phyloP scores from a whole-genome alignment of 352 stramenopile genomes.

The Pythium chondricola region DNA sequence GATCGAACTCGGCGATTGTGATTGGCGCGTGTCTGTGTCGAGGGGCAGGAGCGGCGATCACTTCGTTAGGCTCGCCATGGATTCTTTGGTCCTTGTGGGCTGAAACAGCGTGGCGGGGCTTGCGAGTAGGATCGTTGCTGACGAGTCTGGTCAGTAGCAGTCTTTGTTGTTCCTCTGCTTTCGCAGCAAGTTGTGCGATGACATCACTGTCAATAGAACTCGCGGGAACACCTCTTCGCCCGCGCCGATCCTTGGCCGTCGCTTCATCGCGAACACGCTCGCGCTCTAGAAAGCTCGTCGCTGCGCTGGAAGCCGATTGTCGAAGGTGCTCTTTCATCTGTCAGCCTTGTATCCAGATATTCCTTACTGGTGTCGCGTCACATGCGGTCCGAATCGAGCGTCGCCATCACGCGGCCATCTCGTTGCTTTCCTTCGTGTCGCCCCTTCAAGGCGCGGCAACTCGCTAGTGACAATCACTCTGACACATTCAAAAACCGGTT shows the following conservation, averaged over 20 bases:
- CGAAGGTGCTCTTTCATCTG: conserved; percentile 1
- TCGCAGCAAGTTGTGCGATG: not conserved
- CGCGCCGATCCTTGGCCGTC: not conserved
- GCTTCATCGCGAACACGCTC: no score
- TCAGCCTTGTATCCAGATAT: not conserved
- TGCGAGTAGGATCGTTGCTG: conserved; percentile 9
- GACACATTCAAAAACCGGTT: conserved; percentile 10
- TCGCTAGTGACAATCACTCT: conserved; percentile 21
- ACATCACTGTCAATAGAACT: not conserved
- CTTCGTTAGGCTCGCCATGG: not conserved
- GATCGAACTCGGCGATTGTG: conserved; percentile 8
- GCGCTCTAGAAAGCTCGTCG: not conserved
- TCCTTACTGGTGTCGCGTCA: not conserved
- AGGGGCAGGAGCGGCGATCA: not conserved
- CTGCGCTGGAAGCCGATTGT: not conserved
- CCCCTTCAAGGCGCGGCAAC: not conserved
- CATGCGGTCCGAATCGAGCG: no score
- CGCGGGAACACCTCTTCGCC: not conserved
- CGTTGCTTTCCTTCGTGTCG: not conserved
- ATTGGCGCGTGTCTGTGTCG: not conserved
- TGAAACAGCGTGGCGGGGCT: not conserved
- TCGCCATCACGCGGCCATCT: no score
- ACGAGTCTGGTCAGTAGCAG: conserved; percentile 9
- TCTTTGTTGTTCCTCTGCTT: conserved; percentile 1
- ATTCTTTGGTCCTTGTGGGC: not conserved